Evolutionary conservation across 2,329 filamentous ascomycete species (phyloP).

Genomic region (Lasiodiplodia citricola): DNA sequence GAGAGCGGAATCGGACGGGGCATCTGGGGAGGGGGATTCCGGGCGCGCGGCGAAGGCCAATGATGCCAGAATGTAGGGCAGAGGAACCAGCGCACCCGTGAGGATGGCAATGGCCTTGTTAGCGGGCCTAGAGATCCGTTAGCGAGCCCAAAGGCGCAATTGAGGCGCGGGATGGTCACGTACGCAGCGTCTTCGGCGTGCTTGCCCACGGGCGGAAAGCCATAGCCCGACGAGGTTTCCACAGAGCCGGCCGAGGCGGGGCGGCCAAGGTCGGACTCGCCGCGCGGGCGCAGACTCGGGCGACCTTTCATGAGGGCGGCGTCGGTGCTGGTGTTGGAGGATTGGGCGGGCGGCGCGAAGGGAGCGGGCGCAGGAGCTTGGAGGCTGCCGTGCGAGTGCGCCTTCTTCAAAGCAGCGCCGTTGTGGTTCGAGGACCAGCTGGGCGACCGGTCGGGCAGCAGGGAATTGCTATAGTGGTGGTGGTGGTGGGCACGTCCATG

Average conservation of each 20-base stretch:
- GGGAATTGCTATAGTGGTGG: conserved; percentile 40
- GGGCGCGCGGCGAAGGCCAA: conserved; percentile 44
- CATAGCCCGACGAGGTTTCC: conserved; percentile 17
- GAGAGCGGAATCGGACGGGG: conserved; percentile 16
- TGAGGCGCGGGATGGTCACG: conserved; percentile 1
- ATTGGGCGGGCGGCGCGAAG: background rate
- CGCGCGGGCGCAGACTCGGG: conserved; percentile 45
- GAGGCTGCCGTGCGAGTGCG: conserved; percentile 31
- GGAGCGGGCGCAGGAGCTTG: conserved; percentile 30
- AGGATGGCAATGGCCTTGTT: conserved; percentile 52
- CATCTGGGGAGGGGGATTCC: background rate
- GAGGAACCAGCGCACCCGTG: conserved; percentile 56
- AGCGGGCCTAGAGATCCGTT: conserved; percentile 35
- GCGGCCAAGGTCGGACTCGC: conserved; percentile 53
- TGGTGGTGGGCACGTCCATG: conserved; percentile 44
- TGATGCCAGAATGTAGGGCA: conserved; percentile 56
- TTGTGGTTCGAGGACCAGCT: conserved; percentile 29
- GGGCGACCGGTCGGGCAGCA: conserved; percentile 35
- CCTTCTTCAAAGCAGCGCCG: conserved; percentile 34
- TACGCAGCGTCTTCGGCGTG: conserved; percentile 11
- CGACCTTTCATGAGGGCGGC: conserved; percentile 32
- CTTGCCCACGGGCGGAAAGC: conserved; percentile 12
- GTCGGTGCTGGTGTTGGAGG: background rate
- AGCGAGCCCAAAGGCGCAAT: background rate
- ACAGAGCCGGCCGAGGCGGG: conserved; percentile 30